Evolutionary conservation across 495 filamentous ascomycete species (phyloP).

Genomic region (Penicillium paxilli): DNA sequence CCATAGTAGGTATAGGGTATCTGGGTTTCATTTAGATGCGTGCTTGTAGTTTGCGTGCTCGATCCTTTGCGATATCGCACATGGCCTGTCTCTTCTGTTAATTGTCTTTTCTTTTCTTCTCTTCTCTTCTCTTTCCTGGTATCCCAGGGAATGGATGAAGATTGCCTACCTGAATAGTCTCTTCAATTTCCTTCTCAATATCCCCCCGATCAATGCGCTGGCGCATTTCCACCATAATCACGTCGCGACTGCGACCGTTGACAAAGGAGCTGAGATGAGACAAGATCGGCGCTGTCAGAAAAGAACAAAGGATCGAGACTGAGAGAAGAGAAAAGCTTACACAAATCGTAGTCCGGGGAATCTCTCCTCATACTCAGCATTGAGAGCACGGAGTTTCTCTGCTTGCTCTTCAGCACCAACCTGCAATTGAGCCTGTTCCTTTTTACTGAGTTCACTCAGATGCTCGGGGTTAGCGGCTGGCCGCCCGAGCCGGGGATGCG

Average conservation of each 20-base stretch:
- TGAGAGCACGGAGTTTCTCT: slow-evolving; percentile 52
- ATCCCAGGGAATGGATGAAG: neutral
- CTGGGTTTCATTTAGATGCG: slow-evolving; percentile 16
- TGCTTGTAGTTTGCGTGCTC: slow-evolving; percentile 51
- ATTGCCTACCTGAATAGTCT: slow-evolving; percentile 69
- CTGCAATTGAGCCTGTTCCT: slow-evolving; percentile 78
- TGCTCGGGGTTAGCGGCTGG: slow-evolving; percentile 57
- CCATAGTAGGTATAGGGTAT: too few relatives aligned
- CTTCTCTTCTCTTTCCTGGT: neutral
- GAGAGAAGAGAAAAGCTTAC: slow-evolving; percentile 40
- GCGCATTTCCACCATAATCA: slow-evolving; percentile 85
- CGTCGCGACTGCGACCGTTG: slow-evolving; percentile 70
- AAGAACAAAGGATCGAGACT: slow-evolving; percentile 1
- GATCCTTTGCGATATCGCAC: slow-evolving; percentile 70
- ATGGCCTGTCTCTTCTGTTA: slow-evolving; percentile 52
- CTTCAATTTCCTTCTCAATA: slow-evolving; percentile 64
- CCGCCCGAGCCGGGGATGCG: slow-evolving; percentile 85
- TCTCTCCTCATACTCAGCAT: slow-evolving; percentile 74
- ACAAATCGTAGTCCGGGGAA: slow-evolving; percentile 91
- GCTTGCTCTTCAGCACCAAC: slow-evolving; percentile 54
- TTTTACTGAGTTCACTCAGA: slow-evolving; percentile 67
- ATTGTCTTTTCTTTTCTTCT: neutral
- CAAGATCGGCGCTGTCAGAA: slow-evolving; percentile 12
- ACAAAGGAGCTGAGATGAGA: slow-evolving; percentile 69
- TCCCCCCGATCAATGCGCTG: slow-evolving; percentile 70